These are phyloP conservation scores for Bisporella sp. DNA, from an alignment of 2,329 filamentous ascomycete genomes.

Conservation along the genomic window DNA sequence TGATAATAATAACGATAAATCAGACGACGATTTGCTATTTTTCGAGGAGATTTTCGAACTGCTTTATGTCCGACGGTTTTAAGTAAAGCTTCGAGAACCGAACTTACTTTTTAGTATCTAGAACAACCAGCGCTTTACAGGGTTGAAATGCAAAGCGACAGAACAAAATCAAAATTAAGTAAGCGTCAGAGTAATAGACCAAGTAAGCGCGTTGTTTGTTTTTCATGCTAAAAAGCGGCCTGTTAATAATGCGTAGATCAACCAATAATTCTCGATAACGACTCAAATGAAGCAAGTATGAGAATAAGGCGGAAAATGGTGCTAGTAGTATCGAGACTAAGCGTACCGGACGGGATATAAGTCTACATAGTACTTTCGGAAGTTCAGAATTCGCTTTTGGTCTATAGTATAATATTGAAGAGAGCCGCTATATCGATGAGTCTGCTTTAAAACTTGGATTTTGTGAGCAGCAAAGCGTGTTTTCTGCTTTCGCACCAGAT, in stretches of 20 bases:
- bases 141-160: neutral
- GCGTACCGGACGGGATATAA: neutral
- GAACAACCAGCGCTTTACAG: neutral
- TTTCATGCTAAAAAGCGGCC: neutral
- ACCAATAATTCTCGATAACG: neutral
- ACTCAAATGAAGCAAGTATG: neutral
- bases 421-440: constrained; percentile 8
- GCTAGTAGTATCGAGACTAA: constrained; percentile 1
- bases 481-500: no score
- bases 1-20: neutral
- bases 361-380: neutral
- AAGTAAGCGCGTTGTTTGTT: neutral
- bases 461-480: no score
- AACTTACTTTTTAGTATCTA: neutral
- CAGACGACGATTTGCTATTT: neutral
- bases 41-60: neutral
- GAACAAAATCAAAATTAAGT: neutral
- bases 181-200: neutral
- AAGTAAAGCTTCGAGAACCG: neutral
- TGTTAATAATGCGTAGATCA: neutral
- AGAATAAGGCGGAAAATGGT: neutral
- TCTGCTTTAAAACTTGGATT: no score
- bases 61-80: neutral
- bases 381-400: neutral
- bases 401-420: constrained; percentile 7